These are phyloP conservation scores for Quercus mongolica DNA, from an alignment of 306 rosid species.

Conservation along the genomic window DNA sequence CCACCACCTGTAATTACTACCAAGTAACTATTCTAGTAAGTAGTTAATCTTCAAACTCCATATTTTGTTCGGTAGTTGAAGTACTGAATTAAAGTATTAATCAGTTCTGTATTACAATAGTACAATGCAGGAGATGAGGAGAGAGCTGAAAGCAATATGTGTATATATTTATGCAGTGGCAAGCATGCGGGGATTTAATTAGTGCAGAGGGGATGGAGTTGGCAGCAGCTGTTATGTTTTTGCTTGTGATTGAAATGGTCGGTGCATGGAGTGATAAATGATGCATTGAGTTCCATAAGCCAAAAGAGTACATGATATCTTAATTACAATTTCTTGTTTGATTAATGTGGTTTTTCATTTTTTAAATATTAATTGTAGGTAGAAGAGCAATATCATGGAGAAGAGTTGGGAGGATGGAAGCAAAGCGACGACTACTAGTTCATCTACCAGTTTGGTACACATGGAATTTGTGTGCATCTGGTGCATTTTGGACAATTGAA, in stretches of 20 bases:
- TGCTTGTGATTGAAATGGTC: not conserved
- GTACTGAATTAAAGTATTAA: not conserved
- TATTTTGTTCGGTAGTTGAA: not conserved
- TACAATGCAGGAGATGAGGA: not conserved
- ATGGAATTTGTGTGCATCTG: not conserved
- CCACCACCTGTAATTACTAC: not conserved
- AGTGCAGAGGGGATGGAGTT: not conserved
- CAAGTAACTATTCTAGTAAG: not conserved
- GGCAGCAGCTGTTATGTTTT: not conserved
- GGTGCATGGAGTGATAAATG: not conserved
- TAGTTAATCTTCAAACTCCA: not conserved
- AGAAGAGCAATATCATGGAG: slow-evolving; percentile 25
- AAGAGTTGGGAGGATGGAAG: slow-evolving; percentile 71
- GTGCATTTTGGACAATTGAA: not conserved
- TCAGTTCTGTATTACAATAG: not conserved
- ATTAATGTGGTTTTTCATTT: slow-evolving; percentile 8
- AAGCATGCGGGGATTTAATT: not conserved
- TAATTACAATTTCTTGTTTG: not conserved
- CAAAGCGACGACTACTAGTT: slow-evolving; percentile 31
- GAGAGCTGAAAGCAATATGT: too few relatives aligned
- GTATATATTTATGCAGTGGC: not conserved
- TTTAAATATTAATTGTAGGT: slow-evolving; percentile 39
- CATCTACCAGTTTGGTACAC: not conserved
- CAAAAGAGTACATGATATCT: not conserved
- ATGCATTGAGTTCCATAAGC: not conserved